Percentiles rank a stretch among this genome's conserved stretches.
Evolutionary conservation across 2,329 filamentous ascomycete genomes (phyloP).

Genomic region (Calonectria honghensis): DNA sequence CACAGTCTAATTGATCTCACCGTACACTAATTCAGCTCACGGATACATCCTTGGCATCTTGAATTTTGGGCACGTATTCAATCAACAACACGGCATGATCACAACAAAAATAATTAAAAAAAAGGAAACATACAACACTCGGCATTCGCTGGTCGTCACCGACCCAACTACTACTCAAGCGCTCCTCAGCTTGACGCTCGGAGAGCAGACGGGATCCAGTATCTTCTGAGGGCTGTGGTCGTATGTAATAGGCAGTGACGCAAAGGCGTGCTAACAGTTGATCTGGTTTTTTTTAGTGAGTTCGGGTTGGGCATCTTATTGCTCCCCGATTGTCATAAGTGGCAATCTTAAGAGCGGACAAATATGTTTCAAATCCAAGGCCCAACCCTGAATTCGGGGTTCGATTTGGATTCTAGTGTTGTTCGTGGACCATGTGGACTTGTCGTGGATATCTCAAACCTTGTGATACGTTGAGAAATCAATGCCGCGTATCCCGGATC

Average conservation of each 20-base stretch:
- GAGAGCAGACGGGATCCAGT: conserved; percentile 37
- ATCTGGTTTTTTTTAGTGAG: background rate
- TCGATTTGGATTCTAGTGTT: conserved; percentile 1
- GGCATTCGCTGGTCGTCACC: conserved; percentile 37
- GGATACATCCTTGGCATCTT: background rate
- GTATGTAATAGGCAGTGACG: conserved; percentile 23
- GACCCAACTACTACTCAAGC: conserved; percentile 37
- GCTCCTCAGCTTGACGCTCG: conserved; percentile 33
- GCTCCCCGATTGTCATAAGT: conserved; percentile 29
- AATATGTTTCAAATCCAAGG: conserved; percentile 8
- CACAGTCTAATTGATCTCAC: background rate
- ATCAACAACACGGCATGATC: background rate
- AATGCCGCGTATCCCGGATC: background rate
- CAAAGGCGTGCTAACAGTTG: background rate
- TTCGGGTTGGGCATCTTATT: background rate
- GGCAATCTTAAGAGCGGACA: conserved; percentile 28
- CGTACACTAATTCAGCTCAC: conserved; percentile 3
- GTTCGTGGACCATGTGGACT: conserved; percentile 3
- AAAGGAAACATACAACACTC: conserved; percentile 33
- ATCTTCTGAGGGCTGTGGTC: conserved; percentile 30
- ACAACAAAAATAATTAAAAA: background rate
- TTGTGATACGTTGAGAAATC: background rate
- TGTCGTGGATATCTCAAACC: background rate
- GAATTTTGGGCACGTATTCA: background rate
- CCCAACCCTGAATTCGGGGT: conserved; percentile 8